These are phyloP conservation scores for Vigna angularis DNA, from an alignment of 306 rosid species.

Conservation along the genomic window DNA sequence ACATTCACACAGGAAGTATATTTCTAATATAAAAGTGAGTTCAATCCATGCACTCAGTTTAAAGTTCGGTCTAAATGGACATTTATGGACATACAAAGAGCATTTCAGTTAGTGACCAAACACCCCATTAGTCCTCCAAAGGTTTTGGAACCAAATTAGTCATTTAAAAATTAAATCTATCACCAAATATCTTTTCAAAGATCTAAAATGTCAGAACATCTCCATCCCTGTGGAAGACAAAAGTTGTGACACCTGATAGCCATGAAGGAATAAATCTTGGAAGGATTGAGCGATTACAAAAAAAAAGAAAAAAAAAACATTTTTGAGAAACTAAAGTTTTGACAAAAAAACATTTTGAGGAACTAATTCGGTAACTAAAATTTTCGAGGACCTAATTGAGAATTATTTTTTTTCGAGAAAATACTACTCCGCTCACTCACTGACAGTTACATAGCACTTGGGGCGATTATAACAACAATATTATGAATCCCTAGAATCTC, in stretches of 20 bases:
- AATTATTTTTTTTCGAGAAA: not conserved
- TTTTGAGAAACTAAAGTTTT: not conserved
- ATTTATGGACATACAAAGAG: not conserved
- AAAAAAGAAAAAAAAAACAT: not conserved
- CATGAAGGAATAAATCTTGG: not conserved
- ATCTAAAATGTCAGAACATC: not conserved
- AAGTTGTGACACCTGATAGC: not conserved
- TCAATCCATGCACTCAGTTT: conserved; percentile 18
- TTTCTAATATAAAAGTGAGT: conserved; percentile 10
- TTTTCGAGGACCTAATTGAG: not conserved
- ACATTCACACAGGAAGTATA: conserved; percentile 19
- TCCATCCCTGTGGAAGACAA: not conserved
- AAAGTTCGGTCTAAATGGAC: conserved; percentile 22
- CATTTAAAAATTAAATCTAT: not conserved
- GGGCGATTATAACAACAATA: conserved; percentile 18
- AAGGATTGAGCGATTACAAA: not conserved
- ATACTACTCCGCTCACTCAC: not conserved
- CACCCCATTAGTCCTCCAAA: not conserved
- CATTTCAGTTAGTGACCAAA: not conserved
- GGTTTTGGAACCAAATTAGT: not conserved
- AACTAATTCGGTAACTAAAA: not conserved
- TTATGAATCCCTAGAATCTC: conserved; percentile 3
- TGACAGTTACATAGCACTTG: not conserved
- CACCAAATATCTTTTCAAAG: not conserved
- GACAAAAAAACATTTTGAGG: not conserved